Percentiles rank a stretch among this genome's conserved stretches.
Conservation (phyloP, 345 rosid species). For the Psidium friedrichsthalianum region DNA sequence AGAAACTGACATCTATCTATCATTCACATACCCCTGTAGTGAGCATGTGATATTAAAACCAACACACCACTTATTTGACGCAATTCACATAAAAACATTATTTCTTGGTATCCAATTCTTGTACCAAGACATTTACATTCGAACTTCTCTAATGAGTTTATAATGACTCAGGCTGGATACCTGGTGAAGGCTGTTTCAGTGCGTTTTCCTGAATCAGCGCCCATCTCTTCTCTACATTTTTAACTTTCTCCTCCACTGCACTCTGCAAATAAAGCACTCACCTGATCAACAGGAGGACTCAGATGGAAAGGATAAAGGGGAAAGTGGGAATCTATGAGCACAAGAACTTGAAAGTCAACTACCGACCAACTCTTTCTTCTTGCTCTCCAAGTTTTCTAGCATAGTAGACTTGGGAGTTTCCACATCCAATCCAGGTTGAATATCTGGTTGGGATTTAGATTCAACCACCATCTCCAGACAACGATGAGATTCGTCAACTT, state of each 20-base stretch:
- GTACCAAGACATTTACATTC: background rate
- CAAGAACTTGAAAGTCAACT: background rate
- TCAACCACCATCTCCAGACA: conserved; percentile 17
- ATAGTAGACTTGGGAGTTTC: conserved; percentile 34
- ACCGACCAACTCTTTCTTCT: conserved; percentile 63
- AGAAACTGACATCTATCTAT: background rate
- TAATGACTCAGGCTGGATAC: conserved; percentile 14
- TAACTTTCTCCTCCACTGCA: conserved; percentile 60
- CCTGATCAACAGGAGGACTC: background rate
- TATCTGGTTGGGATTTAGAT: conserved; percentile 14
- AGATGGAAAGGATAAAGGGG: background rate
- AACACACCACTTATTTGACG: background rate
- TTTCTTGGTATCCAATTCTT: background rate
- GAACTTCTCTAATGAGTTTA: background rate
- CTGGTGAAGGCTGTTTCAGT: conserved; percentile 75
- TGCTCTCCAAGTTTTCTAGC: conserved; percentile 54
- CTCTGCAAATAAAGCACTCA: conserved; percentile 30
- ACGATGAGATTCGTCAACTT: conserved; percentile 7
- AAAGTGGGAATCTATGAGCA: background rate
- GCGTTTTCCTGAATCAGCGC: conserved; percentile 54
- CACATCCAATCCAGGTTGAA: conserved; percentile 23
- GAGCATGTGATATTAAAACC: background rate
- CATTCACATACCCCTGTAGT: background rate
- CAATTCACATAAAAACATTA: background rate
- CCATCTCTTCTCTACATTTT: conserved; percentile 69